phyloP scores from a whole-genome alignment of 768 basidiomycete species.

The Neoboletus magnificus region DNA sequence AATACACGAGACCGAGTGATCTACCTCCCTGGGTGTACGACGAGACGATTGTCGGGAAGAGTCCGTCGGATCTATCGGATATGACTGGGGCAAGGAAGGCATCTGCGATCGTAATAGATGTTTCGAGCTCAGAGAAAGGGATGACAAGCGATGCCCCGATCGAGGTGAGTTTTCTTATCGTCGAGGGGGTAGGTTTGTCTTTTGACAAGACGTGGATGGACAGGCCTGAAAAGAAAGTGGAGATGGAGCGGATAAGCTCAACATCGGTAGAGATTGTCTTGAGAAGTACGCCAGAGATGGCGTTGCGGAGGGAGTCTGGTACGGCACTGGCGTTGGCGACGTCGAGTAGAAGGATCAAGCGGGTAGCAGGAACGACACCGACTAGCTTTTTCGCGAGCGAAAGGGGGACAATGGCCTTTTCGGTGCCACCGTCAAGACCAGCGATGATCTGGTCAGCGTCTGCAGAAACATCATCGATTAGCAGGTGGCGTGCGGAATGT shows the following conservation, averaged over 20 bases:
- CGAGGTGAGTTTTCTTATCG: constrained; percentile 57
- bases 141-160: constrained; percentile 67
- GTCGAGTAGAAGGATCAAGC: constrained; percentile 75
- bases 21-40: constrained; percentile 62
- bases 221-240: constrained; percentile 65
- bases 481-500: constrained; percentile 44
- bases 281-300: constrained; percentile 76
- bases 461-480: constrained; percentile 49
- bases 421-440: constrained; percentile 74
- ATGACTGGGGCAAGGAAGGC: constrained; percentile 79
- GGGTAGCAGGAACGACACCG: constrained; percentile 62
- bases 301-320: constrained; percentile 67
- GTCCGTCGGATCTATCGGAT: constrained; percentile 87
- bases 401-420: constrained; percentile 74
- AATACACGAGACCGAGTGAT: constrained; percentile 92
- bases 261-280: constrained; percentile 70
- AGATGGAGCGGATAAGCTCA: constrained; percentile 74
- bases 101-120: constrained; percentile 72
- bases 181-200: constrained; percentile 53
- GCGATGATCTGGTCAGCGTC: constrained; percentile 55
- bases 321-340: constrained; percentile 70
- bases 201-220: constrained; percentile 59
- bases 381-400: constrained; percentile 65
- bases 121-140: constrained; percentile 60
- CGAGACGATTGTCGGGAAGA: constrained; percentile 91